Percentiles rank a stretch among this genome's conserved stretches.
Evolutionary conservation across 495 filamentous ascomycete species (phyloP).

Genomic region (Penicillium antarcticum): DNA sequence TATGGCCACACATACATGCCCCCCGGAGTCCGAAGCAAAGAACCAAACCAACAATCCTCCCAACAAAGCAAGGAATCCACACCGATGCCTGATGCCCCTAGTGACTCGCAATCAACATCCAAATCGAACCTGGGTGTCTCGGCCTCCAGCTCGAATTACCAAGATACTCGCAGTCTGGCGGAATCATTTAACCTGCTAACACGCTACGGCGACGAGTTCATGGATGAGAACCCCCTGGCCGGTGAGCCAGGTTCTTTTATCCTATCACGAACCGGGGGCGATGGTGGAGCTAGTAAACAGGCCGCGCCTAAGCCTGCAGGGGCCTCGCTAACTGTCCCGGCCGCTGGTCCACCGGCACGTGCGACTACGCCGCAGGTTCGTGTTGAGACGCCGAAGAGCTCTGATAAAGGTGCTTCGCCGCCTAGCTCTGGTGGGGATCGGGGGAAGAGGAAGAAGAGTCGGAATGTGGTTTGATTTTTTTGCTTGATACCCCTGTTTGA

Average conservation of each 20-base stretch:
- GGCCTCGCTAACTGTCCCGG: constrained; percentile 3
- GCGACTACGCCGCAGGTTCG: constrained; percentile 37
- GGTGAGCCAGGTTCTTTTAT: constrained; percentile 87
- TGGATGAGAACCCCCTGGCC: constrained; percentile 86
- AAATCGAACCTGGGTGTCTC: constrained; percentile 37
- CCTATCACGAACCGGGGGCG: constrained; percentile 50
- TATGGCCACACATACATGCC: constrained; percentile 72
- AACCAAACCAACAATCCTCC: constrained; percentile 27
- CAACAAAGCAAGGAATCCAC: constrained; percentile 57
- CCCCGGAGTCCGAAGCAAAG: constrained; percentile 38
- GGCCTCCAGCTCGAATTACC: constrained; percentile 26
- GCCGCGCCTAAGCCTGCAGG: constrained; percentile 11
- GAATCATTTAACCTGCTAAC: constrained; percentile 65
- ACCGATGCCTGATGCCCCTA: constrained; percentile 51
- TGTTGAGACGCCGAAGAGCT: constrained; percentile 35
- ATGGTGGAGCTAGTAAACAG: constrained; percentile 13
- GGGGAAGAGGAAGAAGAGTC: constrained; percentile 34
- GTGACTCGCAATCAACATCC: constrained; percentile 26
- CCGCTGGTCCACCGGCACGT: constrained; percentile 13
- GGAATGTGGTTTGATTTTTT: constrained; percentile 26
- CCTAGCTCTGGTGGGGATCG: constrained; percentile 32
- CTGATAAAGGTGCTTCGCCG: constrained; percentile 28
- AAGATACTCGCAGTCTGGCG: constrained; percentile 56
- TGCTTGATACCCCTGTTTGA: constrained; percentile 30
- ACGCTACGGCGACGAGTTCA: constrained; percentile 71